Percentiles rank a stretch among this genome's conserved stretches.
These are phyloP conservation scores for Coffea eugenioides DNA, from an alignment of 257 asterid species.

Conservation along the genomic window DNA sequence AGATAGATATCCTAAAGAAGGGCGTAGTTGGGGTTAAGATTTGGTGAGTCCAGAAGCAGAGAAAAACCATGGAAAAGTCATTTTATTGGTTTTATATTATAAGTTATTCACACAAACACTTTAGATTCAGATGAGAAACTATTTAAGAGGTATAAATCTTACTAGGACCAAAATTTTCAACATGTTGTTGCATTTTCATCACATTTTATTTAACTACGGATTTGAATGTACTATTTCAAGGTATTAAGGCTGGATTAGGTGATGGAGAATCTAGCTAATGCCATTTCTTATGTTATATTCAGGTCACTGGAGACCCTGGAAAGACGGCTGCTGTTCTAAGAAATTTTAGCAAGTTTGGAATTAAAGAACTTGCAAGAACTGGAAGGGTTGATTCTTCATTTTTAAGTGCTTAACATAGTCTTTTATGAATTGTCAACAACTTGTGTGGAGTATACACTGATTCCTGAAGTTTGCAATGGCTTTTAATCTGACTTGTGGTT, in stretches of 20 bases:
- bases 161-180: background rate
- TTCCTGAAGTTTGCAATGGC: background rate
- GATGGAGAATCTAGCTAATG: background rate
- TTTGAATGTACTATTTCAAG: background rate
- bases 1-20: background rate
- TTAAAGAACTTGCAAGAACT: slow-evolving; percentile 80
- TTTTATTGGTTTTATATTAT: too few relatives aligned
- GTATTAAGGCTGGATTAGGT: background rate
- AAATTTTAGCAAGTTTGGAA: slow-evolving; percentile 75
- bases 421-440: background rate
- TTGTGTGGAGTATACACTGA: background rate
- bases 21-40: background rate
- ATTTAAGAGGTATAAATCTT: background rate
- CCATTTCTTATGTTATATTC: slow-evolving; percentile 25
- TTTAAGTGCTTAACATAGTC: background rate
- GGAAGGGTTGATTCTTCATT: slow-evolving; percentile 57
- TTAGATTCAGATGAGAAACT: background rate
- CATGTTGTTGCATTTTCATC: background rate
- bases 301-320: slow-evolving; percentile 98
- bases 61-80: background rate
- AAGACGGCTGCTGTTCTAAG: slow-evolving; percentile 77
- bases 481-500: background rate
- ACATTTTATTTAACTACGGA: background rate
- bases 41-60: background rate
- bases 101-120: background rate